Evolutionary conservation across 2,329 filamentous ascomycete species (phyloP).

Genomic region (Bipolaris gigantea): DNA sequence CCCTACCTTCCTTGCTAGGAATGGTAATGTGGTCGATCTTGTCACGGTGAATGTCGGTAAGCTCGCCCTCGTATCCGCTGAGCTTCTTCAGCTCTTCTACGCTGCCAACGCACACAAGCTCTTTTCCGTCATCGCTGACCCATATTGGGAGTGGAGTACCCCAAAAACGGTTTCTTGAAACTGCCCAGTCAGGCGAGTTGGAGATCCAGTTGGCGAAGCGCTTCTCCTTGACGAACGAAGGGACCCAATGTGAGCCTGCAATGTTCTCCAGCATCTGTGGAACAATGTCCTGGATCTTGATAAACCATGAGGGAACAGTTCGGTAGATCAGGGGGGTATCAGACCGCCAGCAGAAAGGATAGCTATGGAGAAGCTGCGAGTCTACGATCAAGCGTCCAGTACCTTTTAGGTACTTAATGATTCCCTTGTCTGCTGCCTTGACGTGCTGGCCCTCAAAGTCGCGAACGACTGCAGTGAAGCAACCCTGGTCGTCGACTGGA

Average conservation of each 20-base stretch:
- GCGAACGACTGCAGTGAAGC: slow-evolving; percentile 73
- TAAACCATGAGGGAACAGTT: slow-evolving; percentile 92
- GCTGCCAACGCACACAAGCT: slow-evolving; percentile 84
- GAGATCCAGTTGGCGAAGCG: slow-evolving; percentile 90
- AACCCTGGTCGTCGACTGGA: slow-evolving; percentile 81
- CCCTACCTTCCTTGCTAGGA: slow-evolving; percentile 84
- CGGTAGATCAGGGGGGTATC: slow-evolving; percentile 92
- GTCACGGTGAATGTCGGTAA: slow-evolving; percentile 87
- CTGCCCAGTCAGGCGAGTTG: slow-evolving; percentile 93
- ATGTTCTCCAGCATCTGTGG: slow-evolving; percentile 91
- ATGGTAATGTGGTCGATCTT: slow-evolving; percentile 95
- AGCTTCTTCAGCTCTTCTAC: slow-evolving; percentile 80
- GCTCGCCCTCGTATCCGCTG: slow-evolving; percentile 80
- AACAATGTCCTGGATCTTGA: slow-evolving; percentile 80
- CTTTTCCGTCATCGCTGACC: slow-evolving; percentile 86
- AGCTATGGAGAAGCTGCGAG: slow-evolving; percentile 85
- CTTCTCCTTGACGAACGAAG: slow-evolving; percentile 85
- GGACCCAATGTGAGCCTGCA: slow-evolving; percentile 88
- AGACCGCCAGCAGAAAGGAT: slow-evolving; percentile 92
- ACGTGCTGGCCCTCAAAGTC: slow-evolving; percentile 88
- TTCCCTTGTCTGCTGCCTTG: slow-evolving; percentile 88
- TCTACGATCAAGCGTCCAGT: slow-evolving; percentile 78
- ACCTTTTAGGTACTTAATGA: slow-evolving; percentile 84
- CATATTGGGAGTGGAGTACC: slow-evolving; percentile 90
- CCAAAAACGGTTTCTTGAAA: slow-evolving; percentile 93